Evolutionary conservation across 1,284 basidiomycete species (phyloP).

Genomic region (Ustilago curta): DNA sequence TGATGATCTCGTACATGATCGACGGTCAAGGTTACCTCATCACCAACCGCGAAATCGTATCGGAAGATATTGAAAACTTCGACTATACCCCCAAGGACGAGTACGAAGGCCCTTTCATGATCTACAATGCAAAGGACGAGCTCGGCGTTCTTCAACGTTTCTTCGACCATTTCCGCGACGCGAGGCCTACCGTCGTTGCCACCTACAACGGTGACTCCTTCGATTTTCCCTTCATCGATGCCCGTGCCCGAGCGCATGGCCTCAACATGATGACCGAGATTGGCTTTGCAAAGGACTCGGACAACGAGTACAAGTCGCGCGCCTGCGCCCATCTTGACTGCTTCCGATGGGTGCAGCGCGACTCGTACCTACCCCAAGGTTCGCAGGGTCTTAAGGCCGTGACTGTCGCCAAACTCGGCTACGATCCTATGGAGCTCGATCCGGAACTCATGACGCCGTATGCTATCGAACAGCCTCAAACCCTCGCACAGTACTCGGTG

Average conservation of each 20-base stretch:
- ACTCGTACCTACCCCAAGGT: conserved; percentile 98
- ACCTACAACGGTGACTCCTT: conserved; percentile 99
- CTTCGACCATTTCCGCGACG: conserved; percentile 92
- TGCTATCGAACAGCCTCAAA: conserved; percentile 94
- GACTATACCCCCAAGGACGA: conserved; percentile 99
- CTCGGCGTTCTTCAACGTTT: conserved; percentile 78
- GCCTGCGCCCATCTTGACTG: conserved; percentile 99
- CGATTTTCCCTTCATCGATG: conserved; percentile 98
- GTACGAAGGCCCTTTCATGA: conserved; percentile 94
- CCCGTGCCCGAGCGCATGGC: conserved; percentile 85
- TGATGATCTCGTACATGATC: conserved; percentile 99
- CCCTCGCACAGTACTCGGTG: conserved; percentile 96
- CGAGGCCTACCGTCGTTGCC: conserved; percentile 95
- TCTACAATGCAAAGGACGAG: conserved; percentile 96
- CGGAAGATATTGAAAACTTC: conserved; percentile 97
- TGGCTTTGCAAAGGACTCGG: conserved; percentile 89
- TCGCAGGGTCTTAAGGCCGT: conserved; percentile 99
- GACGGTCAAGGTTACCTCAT: conserved; percentile 97
- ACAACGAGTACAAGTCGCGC: conserved; percentile 94
- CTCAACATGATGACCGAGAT: conserved; percentile 97
- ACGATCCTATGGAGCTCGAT: conserved; percentile 96
- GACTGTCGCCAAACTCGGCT: conserved; percentile 94
- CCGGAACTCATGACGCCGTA: conserved; percentile 99
- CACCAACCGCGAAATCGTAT: conserved; percentile 96
- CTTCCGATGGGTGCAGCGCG: conserved; percentile 99